Evolutionary conservation across 106 monocot genomes (phyloP).

Genomic region (Dioscorea alata): DNA sequence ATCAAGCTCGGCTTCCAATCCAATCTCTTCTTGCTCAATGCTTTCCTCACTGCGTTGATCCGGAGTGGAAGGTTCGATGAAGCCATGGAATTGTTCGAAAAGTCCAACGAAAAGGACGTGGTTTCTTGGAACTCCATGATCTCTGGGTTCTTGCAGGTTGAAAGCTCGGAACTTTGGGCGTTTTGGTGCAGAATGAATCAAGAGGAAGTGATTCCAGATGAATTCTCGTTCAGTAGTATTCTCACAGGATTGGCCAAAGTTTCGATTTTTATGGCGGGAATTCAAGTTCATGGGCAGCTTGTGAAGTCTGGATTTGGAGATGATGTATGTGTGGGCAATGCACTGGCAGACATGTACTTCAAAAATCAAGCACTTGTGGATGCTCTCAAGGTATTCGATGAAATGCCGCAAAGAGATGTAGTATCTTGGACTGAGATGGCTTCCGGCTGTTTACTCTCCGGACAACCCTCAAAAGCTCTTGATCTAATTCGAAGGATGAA

Average conservation of each 20-base stretch:
- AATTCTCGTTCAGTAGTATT: constrained; percentile 70
- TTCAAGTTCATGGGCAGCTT: constrained; percentile 56
- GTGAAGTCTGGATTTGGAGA: constrained; percentile 44
- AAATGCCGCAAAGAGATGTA: constrained; percentile 54
- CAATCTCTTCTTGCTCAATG: constrained; percentile 65
- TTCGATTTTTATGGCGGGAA: constrained; percentile 22
- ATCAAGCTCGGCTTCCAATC: constrained; percentile 49
- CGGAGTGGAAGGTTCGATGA: constrained; percentile 29
- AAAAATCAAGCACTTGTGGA: constrained; percentile 25
- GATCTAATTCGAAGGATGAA: constrained; percentile 41
- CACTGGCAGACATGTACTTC: constrained; percentile 67
- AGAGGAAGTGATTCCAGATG: constrained; percentile 42
- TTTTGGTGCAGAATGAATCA: constrained; percentile 59
- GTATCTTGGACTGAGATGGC: constrained; percentile 84
- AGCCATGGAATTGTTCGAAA: constrained; percentile 48
- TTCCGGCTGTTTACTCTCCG: constrained; percentile 42
- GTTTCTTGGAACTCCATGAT: constrained; percentile 90
- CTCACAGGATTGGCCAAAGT: constrained; percentile 50
- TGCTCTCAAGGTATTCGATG: constrained; percentile 42
- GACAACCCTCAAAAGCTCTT: constrained; percentile 45
- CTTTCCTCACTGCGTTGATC: constrained; percentile 50
- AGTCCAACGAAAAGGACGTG: constrained; percentile 26
- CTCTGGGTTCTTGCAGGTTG: constrained; percentile 39
- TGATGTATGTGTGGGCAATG: constrained; percentile 59
- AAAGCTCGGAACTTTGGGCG: constrained; percentile 33